Evolutionary conservation across 805 yeast species (phyloP).

Genomic region (Teunomyces atbi): DNA sequence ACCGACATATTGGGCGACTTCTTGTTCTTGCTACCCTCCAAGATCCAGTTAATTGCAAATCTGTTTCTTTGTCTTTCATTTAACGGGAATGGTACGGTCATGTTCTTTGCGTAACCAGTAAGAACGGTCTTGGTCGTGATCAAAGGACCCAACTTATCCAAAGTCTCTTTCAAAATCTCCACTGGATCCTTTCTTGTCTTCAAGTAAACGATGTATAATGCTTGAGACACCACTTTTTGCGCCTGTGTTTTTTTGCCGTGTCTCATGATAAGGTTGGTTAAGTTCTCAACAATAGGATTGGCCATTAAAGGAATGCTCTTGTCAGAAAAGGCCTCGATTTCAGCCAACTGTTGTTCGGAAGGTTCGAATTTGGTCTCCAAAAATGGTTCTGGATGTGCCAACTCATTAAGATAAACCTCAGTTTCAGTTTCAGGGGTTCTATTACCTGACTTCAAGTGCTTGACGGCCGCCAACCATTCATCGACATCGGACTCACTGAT

Average conservation of each 20-base stretch:
- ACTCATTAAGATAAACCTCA: slow-evolving; percentile 39
- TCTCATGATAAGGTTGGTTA: slow-evolving; percentile 87
- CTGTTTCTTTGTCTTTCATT: slow-evolving; percentile 79
- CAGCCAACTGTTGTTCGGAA: slow-evolving; percentile 59
- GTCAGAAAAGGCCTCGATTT: slow-evolving; percentile 49
- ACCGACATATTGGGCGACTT: slow-evolving; percentile 80
- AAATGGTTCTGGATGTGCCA: slow-evolving; percentile 37
- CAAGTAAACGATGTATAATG: slow-evolving; percentile 75
- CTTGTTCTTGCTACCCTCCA: slow-evolving; percentile 79
- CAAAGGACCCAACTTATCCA: slow-evolving; percentile 83
- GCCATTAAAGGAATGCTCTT: slow-evolving; percentile 57
- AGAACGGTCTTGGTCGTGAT: slow-evolving; percentile 72
- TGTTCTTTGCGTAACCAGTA: slow-evolving; percentile 84
- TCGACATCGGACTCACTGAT: slow-evolving; percentile 42
- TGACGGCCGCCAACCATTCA: slow-evolving; percentile 47
- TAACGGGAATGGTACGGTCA: slow-evolving; percentile 79
- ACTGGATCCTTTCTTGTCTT: slow-evolving; percentile 79
- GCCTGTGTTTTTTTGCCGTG: slow-evolving; percentile 87
- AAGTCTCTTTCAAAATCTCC: slow-evolving; percentile 63
- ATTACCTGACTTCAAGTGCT: slow-evolving; percentile 33
- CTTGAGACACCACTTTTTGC: slow-evolving; percentile 66
- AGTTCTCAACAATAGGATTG: slow-evolving; percentile 73
- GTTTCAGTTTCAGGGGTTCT: slow-evolving; percentile 29
- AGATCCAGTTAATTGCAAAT: slow-evolving; percentile 86
- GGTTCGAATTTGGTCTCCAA: slow-evolving; percentile 50